Base-by-base conservation (phyloP, 306 rosid genomes). In the Rosa multiflora region DNA sequence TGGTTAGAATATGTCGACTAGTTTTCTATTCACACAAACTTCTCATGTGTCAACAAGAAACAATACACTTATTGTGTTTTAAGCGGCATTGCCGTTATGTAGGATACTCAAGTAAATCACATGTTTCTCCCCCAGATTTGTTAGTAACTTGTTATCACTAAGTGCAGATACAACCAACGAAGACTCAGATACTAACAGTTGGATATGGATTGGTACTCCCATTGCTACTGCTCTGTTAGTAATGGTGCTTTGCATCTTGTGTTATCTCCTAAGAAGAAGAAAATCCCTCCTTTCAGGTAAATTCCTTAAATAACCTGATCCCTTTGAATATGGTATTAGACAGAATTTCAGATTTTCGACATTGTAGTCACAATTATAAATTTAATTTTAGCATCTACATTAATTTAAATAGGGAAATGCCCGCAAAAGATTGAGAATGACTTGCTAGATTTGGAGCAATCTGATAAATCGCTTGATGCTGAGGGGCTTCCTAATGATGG, bases 371-470 rank as follows among this genome's bases (percentile, higher is more conserved):
- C 32, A 46, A 47, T 5, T 21, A 10, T 14, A 6, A 23, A 7
- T 47, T 23, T 48, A 2, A 4, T 47, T 42, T 1, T 40, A 40
- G 13, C 11, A 6, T 23, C 4, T 49, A 0, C 17, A 66, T 39
- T 2, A 52, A 76, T 42, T 1, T 37, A 26, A 9, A 47, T 32
- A 32, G 74, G 42, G 4, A 46, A 49, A 32, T 42, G 43, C 17
- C 32, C 42, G 21, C 29, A 46, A 80, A 76, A 40, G n/a, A 73
- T 32, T 17, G 18, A 52, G 43, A 73, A 52, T 42, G 63, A 40
- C 1, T 9, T 49, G 29, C 47, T 18, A 8, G 20, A 55, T 21
- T 48, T 72, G 35, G 55, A 14, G 67, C 29, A 47, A 49, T 11
- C 58, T 5, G 8, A 23, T 53, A 23, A 2, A 62, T 46, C 42